These are phyloP conservation scores for Suillus subalutaceus DNA, from an alignment of 768 basidiomycete genomes.

Conservation along the genomic window DNA sequence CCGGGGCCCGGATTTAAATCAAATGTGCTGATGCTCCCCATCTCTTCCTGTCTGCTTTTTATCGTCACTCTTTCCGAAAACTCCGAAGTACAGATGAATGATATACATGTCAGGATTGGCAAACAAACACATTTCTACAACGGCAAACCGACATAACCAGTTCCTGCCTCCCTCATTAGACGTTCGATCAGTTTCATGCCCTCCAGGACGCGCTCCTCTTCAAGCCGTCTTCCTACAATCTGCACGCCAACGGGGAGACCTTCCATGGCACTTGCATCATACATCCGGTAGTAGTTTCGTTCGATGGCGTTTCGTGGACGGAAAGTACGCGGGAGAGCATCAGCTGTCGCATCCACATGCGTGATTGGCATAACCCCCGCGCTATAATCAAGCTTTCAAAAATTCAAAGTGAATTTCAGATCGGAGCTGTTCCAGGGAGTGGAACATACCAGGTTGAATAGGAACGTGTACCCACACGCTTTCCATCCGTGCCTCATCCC, in stretches of 20 bases:
- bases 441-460: slow-evolving; percentile 64
- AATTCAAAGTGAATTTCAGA: background rate
- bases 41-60: background rate
- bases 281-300: slow-evolving; percentile 43
- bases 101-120: background rate
- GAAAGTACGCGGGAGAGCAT: slow-evolving; percentile 30
- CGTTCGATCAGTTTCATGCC: slow-evolving; percentile 45
- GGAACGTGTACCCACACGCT: slow-evolving; percentile 63
- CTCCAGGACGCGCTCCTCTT: slow-evolving; percentile 51
- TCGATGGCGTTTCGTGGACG: slow-evolving; percentile 40
- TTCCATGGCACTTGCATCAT: slow-evolving; percentile 43
- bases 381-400: slow-evolving; percentile 43
- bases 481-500: slow-evolving; percentile 57
- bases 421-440: background rate
- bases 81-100: background rate
- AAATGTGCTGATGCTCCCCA: background rate
- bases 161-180: slow-evolving; percentile 26
- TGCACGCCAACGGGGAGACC: slow-evolving; percentile 50
- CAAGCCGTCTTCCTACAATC: slow-evolving; percentile 43
- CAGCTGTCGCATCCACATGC: slow-evolving; percentile 36
- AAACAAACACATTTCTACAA: slow-evolving; percentile 11
- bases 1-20: background rate
- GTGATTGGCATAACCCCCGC: slow-evolving; percentile 50
- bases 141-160: slow-evolving; percentile 29
- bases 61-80: background rate